Conservation (phyloP, 2,329 filamentous ascomycete species). For the Aspergillus pseudoviridinutans region DNA sequence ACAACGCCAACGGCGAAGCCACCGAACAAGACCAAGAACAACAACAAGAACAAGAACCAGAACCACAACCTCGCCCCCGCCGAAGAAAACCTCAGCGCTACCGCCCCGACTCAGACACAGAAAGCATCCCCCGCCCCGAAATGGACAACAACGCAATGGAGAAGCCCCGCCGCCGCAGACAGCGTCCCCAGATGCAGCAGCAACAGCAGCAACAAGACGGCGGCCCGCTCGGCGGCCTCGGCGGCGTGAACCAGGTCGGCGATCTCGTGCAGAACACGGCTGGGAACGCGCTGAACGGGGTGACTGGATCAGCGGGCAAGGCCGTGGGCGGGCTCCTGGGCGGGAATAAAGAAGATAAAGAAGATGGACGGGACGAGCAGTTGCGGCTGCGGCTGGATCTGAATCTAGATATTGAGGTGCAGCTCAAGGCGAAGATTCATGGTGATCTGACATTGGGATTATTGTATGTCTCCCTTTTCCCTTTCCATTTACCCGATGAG, state of each 20-base stretch:
- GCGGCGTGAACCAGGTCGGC: slow-evolving; percentile 54
- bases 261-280: slow-evolving; percentile 51
- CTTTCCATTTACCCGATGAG: not conserved
- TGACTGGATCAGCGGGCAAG: slow-evolving; percentile 38
- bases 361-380: slow-evolving; percentile 57
- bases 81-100: not conserved
- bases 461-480: slow-evolving; percentile 55
- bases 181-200: slow-evolving; percentile 43
- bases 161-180: slow-evolving; percentile 51
- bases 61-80: slow-evolving; percentile 25
- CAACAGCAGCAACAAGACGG: slow-evolving; percentile 39
- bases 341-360: slow-evolving; percentile 39
- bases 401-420: slow-evolving; percentile 78
- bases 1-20: no score
- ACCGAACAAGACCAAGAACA: slow-evolving; percentile 3
- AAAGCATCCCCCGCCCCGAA: slow-evolving; percentile 10
- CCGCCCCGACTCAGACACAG: no score
- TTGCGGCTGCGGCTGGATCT: slow-evolving; percentile 69
- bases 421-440: slow-evolving; percentile 79
- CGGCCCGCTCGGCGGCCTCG: slow-evolving; percentile 37
- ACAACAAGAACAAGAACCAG: slow-evolving; percentile 33
- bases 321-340: slow-evolving; percentile 38
- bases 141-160: slow-evolving; percentile 29
- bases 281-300: slow-evolving; percentile 44
- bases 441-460: slow-evolving; percentile 77